These are phyloP conservation scores for Fusarium sp. DNA, from an alignment of 2,329 filamentous ascomycete genomes.

Conservation along the genomic window DNA sequence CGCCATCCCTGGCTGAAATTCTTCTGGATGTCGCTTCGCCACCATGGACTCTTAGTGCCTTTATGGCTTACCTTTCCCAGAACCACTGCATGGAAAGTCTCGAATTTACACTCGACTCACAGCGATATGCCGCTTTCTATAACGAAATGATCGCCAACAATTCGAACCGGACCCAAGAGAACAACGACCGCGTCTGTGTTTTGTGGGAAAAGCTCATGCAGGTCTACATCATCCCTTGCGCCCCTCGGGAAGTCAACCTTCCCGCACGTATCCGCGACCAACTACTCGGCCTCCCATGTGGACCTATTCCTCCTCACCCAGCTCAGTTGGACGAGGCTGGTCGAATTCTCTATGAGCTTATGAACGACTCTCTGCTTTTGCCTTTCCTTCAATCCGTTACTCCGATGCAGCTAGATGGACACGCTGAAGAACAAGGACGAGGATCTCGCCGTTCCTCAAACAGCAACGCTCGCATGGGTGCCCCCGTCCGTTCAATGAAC, in stretches of 20 bases:
- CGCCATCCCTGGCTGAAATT: conserved; percentile 84
- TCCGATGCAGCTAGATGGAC: conserved; percentile 49
- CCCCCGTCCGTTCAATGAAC: conserved; percentile 47
- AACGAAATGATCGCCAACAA: conserved; percentile 53
- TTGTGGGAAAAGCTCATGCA: conserved; percentile 89
- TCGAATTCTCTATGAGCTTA: conserved; percentile 89
- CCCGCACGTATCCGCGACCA: conserved; percentile 85
- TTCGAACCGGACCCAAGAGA: conserved; percentile 51
- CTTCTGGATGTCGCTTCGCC: conserved; percentile 84
- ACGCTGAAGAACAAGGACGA: conserved; percentile 50
- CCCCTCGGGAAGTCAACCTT: conserved; percentile 89
- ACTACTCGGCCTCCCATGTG: conserved; percentile 65
- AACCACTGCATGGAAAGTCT: conserved; percentile 97
- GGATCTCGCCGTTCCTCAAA: conserved; percentile 56
- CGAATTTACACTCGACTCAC: conserved; percentile 95
- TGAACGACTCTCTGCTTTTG: conserved; percentile 95
- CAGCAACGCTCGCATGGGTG: conserved; percentile 48
- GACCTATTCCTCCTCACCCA: conserved; percentile 75
- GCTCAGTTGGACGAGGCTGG: conserved; percentile 83
- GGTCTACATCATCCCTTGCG: conserved; percentile 87
- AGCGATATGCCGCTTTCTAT: conserved; percentile 76
- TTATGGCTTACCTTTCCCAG: conserved; percentile 95
- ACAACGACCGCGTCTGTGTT: conserved; percentile 74
- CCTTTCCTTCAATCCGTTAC: conserved; percentile 83
- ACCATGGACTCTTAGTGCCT: conserved; percentile 90